Evolutionary conservation across 768 basidiomycete genomes (phyloP).

Genomic region (Mrakia frigida): DNA sequence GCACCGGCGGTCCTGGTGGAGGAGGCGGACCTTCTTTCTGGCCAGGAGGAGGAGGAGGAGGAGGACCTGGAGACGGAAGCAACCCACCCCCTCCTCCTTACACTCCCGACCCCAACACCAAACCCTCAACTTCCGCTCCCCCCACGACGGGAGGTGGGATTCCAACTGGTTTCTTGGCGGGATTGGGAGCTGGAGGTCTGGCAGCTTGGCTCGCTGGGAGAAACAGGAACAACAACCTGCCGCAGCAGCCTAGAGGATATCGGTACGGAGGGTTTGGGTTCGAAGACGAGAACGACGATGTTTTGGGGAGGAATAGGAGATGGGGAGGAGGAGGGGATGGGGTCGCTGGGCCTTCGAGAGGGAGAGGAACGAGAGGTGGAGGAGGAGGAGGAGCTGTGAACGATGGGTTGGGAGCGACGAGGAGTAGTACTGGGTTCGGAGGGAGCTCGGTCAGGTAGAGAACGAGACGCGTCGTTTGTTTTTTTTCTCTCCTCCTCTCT

Average conservation of each 20-base stretch:
- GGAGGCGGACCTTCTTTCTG: slow-evolving; percentile 1
- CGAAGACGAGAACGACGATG: background rate
- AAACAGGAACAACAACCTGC: background rate
- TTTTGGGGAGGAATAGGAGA: background rate
- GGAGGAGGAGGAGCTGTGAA: background rate
- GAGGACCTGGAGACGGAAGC: background rate
- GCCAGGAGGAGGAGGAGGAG: background rate
- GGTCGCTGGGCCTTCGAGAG: slow-evolving; percentile 11
- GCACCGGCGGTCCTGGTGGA: background rate
- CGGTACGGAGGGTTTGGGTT: slow-evolving; percentile 11
- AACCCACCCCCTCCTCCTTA: slow-evolving; percentile 24
- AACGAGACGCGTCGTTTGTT: background rate
- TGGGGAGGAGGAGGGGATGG: slow-evolving; percentile 17
- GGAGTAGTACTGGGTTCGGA: slow-evolving; percentile 21
- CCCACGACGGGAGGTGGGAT: background rate
- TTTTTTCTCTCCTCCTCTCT: too few species aligned
- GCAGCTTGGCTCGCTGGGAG: slow-evolving; percentile 3
- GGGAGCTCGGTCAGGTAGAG: slow-evolving; percentile 16
- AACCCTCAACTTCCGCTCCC: background rate
- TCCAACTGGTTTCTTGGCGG: slow-evolving; percentile 15
- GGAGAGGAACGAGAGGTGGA: background rate
- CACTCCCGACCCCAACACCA: background rate
- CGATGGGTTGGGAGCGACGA: background rate
- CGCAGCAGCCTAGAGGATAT: background rate
- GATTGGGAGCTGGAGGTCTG: slow-evolving; percentile 14